Base-by-base conservation (phyloP, 257 asterid species). In the Henckelia pumila region DNA sequence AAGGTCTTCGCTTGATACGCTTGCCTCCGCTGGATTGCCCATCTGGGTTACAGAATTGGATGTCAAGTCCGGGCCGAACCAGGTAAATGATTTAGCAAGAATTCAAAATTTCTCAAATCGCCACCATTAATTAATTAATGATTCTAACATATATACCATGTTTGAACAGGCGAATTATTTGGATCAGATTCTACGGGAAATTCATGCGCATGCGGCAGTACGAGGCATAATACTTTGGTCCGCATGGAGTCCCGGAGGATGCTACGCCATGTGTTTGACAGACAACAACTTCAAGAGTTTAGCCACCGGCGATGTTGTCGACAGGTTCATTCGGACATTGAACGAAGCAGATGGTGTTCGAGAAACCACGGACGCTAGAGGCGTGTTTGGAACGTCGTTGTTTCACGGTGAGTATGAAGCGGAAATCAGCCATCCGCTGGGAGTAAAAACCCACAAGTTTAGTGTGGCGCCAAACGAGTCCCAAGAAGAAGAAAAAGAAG, bases 11-110 rank as follows among this genome's bases (percentile, higher is more conserved):
- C 61, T 84, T 14, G 96, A 91, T 66, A n/a, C 32, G 1, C 83
- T 91, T 28, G 81, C 92, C 3, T 64, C 84, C 0, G 74, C 88
- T 2, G 52, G 24, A 35, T 60, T 86, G 68, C 96, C 96, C 16
- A 82, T 86, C 32, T 91, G 96, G 96, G 29, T 86, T 29, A 84
- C 96, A 0, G 96, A 91, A 72, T 30, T 88, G 68, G 97, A 88
- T 53, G 94, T 88, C 14, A 0, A 47, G 0, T 2, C 77, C 0
- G 74, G 80, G 49, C 74, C 79, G 17, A 76, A 83, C 3, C 86
- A 87, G 80, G 90, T 79, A 77, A 47, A 26, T n/a, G 25, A 20
- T 59, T 23, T 10, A 35, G 14, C 14, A 35, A 26, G 29, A 26
- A n/a, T n/a, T n/a, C n/a, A n/a, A 60, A n/a, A 21, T 25, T 8